phyloP scores from a whole-genome alignment of 2,329 filamentous ascomycete species.

The Claviceps cyperi region DNA sequence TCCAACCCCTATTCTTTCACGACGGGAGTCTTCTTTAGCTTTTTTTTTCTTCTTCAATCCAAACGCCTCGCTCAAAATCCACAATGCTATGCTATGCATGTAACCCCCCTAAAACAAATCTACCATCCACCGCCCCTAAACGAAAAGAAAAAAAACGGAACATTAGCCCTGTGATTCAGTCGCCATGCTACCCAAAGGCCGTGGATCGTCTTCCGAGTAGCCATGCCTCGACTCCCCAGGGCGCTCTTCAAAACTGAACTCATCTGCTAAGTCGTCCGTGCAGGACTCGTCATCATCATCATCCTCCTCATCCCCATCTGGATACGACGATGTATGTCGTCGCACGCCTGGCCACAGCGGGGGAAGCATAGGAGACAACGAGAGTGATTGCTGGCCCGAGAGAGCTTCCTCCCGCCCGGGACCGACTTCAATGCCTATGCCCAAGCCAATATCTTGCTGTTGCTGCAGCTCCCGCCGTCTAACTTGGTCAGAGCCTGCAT shows the following conservation, averaged over 20 bases:
- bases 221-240: neutral
- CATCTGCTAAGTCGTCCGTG: conserved; percentile 8
- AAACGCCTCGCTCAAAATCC: too few species aligned
- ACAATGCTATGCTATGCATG: too few species aligned
- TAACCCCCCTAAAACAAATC: too few species aligned
- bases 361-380: conserved; percentile 20
- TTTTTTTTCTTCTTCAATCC: too few species aligned
- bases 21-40: too few species aligned
- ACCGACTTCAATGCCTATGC: neutral
- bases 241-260: conserved; percentile 7
- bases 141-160: too few species aligned
- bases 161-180: neutral
- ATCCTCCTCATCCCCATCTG: conserved; percentile 14
- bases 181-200: neutral
- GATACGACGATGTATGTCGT: conserved; percentile 15
- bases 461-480: neutral
- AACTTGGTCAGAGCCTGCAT: neutral
- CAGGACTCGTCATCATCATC: conserved; percentile 20
- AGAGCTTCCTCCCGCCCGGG: neutral
- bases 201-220: conserved; percentile 1
- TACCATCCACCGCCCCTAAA: too few species aligned
- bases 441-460: neutral
- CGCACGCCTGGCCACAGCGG: conserved; percentile 29
- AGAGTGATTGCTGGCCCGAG: conserved; percentile 11
- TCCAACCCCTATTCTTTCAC: too few species aligned